Evolutionary conservation across 1,284 basidiomycete genomes (phyloP).

Genomic region (Pholiota adiposa): DNA sequence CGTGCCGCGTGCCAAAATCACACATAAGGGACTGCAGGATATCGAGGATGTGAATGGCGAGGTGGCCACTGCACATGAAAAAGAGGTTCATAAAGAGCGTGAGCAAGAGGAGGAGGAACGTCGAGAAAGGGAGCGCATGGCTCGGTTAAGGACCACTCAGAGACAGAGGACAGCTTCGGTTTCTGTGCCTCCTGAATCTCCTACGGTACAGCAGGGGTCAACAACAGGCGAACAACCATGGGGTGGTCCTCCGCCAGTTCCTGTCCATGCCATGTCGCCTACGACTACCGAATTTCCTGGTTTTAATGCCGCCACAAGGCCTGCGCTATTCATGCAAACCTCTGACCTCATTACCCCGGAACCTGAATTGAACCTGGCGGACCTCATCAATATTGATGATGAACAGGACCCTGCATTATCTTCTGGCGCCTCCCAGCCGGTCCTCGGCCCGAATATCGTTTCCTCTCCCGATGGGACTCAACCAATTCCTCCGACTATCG

Average conservation of each 20-base stretch:
- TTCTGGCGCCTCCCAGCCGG: conserved; percentile 6
- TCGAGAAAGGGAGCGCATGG: conserved; percentile 64
- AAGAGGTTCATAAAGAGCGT: conserved; percentile 57
- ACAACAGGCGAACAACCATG: conserved; percentile 38
- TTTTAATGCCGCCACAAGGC: conserved; percentile 29
- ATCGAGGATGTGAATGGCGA: conserved; percentile 79
- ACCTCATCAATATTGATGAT: conserved; percentile 80
- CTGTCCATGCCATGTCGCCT: conserved; percentile 43
- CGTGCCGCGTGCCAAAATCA: conserved; percentile 82
- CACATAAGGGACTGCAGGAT: conserved; percentile 87
- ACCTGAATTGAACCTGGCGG: conserved; percentile 71
- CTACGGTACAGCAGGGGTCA: too few species aligned
- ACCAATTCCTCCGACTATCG: conserved; percentile 14
- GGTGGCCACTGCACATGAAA: conserved; percentile 46
- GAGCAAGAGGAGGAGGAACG: conserved; percentile 68
- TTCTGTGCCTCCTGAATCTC: conserved; percentile 69
- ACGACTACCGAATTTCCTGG: conserved; percentile 28
- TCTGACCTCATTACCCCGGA: conserved; percentile 46
- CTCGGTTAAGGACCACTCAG: conserved; percentile 50
- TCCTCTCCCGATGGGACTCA: conserved; percentile 24
- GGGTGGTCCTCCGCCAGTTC: conserved; percentile 63
- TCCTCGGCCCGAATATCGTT: conserved; percentile 11
- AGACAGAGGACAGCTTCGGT: conserved; percentile 50
- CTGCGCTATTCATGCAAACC: conserved; percentile 45
- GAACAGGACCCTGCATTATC: conserved; percentile 41